Evolutionary conservation across 352 stramenopile genomes (phyloP).

Genomic region (Pythium insidiosum): DNA sequence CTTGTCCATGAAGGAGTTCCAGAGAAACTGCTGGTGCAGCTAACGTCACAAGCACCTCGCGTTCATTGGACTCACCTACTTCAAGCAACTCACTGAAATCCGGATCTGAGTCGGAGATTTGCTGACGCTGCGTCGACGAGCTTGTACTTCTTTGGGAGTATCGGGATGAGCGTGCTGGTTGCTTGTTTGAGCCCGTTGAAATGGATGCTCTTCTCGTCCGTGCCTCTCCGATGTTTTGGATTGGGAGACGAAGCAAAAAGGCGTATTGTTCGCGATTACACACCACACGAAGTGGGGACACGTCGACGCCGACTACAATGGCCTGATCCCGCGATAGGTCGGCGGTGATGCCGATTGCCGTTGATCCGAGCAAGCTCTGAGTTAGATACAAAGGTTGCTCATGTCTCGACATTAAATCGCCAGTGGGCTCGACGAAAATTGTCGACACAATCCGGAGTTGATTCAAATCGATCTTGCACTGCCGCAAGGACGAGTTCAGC

Average conservation of each 20-base stretch:
- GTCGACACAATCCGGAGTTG: constrained; percentile 68
- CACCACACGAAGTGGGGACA: constrained; percentile 59
- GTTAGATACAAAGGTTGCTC: constrained; percentile 12
- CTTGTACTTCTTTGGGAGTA: no score
- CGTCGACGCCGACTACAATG: constrained; percentile 43
- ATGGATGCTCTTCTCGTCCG: background rate
- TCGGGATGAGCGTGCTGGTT: no score
- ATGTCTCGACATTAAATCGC: constrained; percentile 31
- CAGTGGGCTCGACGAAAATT: constrained; percentile 50
- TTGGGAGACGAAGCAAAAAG: constrained; percentile 62
- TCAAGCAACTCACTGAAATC: constrained; percentile 1
- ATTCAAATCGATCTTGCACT: constrained; percentile 56
- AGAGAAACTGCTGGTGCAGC: constrained; percentile 69
- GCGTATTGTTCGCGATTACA: constrained; percentile 82
- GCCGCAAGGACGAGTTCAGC: constrained; percentile 73
- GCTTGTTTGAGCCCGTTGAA: no score
- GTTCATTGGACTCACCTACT: constrained; percentile 28
- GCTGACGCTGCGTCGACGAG: background rate
- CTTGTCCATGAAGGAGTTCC: constrained; percentile 65
- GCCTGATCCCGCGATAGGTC: constrained; percentile 56
- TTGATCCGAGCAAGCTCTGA: constrained; percentile 70
- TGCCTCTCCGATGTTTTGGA: constrained; percentile 67
- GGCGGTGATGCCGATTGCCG: constrained; percentile 38
- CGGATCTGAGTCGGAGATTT: background rate
- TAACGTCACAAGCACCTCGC: constrained; percentile 45